Base-by-base conservation (phyloP, 495 filamentous ascomycete genomes). In the Tuber magnatum region DNA sequence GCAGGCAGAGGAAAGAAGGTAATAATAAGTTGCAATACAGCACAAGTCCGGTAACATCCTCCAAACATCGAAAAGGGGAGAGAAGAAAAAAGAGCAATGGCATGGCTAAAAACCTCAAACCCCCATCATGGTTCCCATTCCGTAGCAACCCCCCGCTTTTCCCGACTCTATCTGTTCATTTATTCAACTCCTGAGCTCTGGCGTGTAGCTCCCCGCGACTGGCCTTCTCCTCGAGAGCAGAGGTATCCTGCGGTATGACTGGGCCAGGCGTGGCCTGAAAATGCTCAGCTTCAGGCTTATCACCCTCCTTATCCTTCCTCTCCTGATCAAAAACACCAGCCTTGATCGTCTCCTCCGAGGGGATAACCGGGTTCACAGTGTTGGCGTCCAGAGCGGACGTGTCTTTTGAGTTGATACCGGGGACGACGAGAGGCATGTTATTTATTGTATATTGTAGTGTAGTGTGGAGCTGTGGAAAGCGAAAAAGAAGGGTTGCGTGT, bases 351-450 rank as follows among this genome's bases (percentile, higher is more conserved):
- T 80, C 78, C 70, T 81, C 72, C 24, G 72, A 48, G 35, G 79
- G 79, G 38, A 81, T 74, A 42, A 80, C 74, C 24, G 73, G 73
- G 48, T 80, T 80, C 9, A 74, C 65, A 42, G 51, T 74, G 39
- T 65, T 35, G n/a, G 28, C 51, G 16, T 44, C 12, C 4, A 41
- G 41, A 35, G 79, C 71, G 41, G 72, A 71, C 38, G 70, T 39
- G 18, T 78, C 79, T 32, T 78, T 78, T 2, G 80, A 80, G 73
- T 75, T 81, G 71, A 81, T 76, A 35, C 80, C 80, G 43, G 79
- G 79, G 28, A 81, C 80, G 40, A 81, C 51, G 74, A 81, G 80
- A 71, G 80, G 80, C 80, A 81, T 81, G 14, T 24, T 78, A 70
- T 44, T 38, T 72, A 8, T 43, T 41, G 44, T 61, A 80, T n/a